Conservation (phyloP, 768 basidiomycete species). For the Serendipita sp. region DNA sequence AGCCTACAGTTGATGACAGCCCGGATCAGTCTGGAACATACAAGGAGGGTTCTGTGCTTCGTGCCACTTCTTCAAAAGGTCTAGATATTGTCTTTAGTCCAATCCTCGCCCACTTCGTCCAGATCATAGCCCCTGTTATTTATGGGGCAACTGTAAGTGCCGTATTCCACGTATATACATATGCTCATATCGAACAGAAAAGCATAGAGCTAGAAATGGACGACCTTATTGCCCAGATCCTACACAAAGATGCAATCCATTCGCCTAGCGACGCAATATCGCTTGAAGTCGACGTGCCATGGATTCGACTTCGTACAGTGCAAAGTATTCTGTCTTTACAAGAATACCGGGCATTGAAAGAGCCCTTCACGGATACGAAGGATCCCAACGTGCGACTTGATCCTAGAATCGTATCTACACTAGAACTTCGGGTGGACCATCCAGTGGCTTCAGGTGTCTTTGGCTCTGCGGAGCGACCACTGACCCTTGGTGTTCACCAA, state of each 20-base stretch:
- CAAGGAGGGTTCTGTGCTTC: background rate
- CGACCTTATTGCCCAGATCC: background rate
- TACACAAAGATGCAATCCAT: background rate
- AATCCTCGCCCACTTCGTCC: background rate
- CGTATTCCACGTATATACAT: background rate
- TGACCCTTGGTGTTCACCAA: background rate
- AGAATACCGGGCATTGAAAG: background rate
- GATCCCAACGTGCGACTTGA: background rate
- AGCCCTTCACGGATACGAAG: background rate
- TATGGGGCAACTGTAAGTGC: background rate
- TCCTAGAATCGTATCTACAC: background rate
- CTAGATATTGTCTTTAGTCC: background rate
- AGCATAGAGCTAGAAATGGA: slow-evolving; percentile 1
- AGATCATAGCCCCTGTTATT: background rate
- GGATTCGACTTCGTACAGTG: background rate
- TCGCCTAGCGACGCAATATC: background rate
- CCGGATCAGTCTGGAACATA: too few relatives aligned
- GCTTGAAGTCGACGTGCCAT: background rate
- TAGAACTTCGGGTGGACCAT: slow-evolving; percentile 1
- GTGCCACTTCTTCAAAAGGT: background rate
- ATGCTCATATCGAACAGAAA: background rate
- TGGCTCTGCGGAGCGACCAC: background rate
- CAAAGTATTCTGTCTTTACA: background rate
- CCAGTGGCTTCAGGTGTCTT: background rate
- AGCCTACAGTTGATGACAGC: too few relatives aligned